These are phyloP conservation scores for Phialophora chinensis DNA, from an alignment of 2,329 filamentous ascomycete genomes.

Conservation along the genomic window DNA sequence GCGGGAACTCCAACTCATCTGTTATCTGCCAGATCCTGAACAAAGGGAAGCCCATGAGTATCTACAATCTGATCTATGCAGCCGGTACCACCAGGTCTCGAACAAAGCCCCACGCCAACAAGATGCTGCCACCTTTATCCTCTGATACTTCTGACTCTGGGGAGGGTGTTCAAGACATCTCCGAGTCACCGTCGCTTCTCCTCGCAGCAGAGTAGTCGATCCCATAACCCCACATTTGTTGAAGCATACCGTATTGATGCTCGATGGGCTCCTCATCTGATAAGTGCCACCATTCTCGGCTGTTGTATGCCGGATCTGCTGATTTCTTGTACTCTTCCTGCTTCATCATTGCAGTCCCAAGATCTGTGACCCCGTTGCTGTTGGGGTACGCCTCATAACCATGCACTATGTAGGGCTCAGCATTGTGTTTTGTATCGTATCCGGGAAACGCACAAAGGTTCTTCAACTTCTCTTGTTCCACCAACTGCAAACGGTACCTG, in stretches of 20 bases:
- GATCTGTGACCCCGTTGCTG: slow-evolving; percentile 63
- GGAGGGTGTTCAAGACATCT: slow-evolving; percentile 30
- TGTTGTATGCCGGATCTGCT: slow-evolving; percentile 51
- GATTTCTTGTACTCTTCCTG: slow-evolving; percentile 44
- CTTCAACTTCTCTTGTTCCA: slow-evolving; percentile 54
- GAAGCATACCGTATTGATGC: slow-evolving; percentile 48
- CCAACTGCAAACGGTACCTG: slow-evolving; percentile 63
- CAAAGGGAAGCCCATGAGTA: slow-evolving; percentile 8
- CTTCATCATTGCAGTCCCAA: slow-evolving; percentile 24
- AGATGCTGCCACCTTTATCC: neutral
- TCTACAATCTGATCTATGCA: slow-evolving; percentile 35
- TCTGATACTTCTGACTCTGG: neutral
- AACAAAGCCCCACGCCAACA: slow-evolving; percentile 11
- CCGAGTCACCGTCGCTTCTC: slow-evolving; percentile 31
- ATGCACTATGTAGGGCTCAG: slow-evolving; percentile 82
- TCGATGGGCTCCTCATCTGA: slow-evolving; percentile 44
- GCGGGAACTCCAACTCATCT: neutral
- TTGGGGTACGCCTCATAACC: slow-evolving; percentile 76
- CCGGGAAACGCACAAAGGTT: slow-evolving; percentile 43
- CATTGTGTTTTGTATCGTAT: slow-evolving; percentile 53
- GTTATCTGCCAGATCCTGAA: slow-evolving; percentile 11
- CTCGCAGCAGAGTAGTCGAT: slow-evolving; percentile 28
- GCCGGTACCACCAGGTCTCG: neutral
- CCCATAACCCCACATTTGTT: slow-evolving; percentile 41
- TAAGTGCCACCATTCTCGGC: slow-evolving; percentile 48